Percentiles rank a stretch among this genome's conserved stretches.
Conservation (phyloP, 2,329 filamentous ascomycete species). For the Atkinsonella texensis region DNA sequence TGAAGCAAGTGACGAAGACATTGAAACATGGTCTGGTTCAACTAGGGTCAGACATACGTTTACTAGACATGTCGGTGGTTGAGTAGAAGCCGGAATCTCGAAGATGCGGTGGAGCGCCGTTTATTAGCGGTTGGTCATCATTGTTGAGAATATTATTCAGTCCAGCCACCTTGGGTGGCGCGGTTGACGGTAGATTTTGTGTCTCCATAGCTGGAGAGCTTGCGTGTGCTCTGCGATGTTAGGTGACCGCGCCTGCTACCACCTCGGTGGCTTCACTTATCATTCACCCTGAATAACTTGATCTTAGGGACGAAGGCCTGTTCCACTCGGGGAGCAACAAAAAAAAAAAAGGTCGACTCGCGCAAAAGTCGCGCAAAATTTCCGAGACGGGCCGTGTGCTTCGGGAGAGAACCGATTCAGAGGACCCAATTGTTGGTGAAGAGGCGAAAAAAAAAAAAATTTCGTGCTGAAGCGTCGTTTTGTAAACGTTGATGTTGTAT, state of each 20-base stretch:
- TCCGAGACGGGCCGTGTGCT: too few relatives aligned
- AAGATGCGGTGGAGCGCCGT: constrained; percentile 20
- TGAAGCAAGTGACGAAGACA: background rate
- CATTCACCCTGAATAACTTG: background rate
- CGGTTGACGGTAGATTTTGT: constrained; percentile 8
- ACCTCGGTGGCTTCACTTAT: background rate
- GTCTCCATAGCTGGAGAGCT: constrained; percentile 8
- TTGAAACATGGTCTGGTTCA: background rate
- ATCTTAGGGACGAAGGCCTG: background rate
- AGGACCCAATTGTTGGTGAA: background rate
- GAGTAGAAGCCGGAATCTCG: constrained; percentile 33
- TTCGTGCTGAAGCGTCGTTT: too few relatives aligned
- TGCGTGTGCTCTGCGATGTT: background rate
- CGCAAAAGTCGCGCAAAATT: too few relatives aligned
- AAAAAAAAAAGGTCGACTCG: background rate
- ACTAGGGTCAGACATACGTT: constrained; percentile 21
- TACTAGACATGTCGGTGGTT: constrained; percentile 30
- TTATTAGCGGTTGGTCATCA: constrained; percentile 18
- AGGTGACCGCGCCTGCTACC: background rate
- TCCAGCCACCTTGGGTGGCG: constrained; percentile 22
- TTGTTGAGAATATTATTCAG: constrained; percentile 27
- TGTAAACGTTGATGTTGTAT: too few relatives aligned
- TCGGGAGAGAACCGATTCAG: background rate
- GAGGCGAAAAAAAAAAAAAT: background rate
- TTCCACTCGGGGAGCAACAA: background rate